phyloP scores from a whole-genome alignment of 768 basidiomycete species.

The Brasilioporus rufonigricans region DNA sequence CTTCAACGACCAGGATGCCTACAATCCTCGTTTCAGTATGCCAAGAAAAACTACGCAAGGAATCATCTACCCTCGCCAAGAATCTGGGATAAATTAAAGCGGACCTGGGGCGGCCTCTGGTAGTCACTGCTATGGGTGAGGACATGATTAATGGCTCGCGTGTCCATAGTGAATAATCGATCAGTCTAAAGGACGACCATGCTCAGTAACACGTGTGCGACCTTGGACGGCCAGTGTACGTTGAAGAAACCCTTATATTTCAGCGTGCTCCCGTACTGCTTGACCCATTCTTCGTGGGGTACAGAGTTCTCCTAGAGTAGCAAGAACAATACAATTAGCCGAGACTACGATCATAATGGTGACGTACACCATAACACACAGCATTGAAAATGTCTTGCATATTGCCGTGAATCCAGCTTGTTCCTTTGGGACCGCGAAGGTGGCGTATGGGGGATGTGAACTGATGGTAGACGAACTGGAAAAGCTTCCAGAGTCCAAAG shows the following conservation, averaged over 20 bases:
- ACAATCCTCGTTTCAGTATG: not conserved
- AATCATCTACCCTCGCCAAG: not conserved
- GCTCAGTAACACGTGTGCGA: not conserved
- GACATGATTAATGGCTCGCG: too few relatives aligned
- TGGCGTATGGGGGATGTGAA: too few relatives aligned
- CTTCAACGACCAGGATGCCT: constrained; percentile 52
- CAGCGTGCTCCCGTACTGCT: constrained; percentile 12
- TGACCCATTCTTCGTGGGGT: too few relatives aligned
- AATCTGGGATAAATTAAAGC: not conserved
- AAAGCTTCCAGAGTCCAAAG: constrained; percentile 7
- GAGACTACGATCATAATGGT: not conserved
- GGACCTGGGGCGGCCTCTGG: constrained; percentile 33
- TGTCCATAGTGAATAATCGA: too few relatives aligned
- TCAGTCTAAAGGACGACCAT: constrained; percentile 16
- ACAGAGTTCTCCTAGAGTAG: constrained; percentile 8
- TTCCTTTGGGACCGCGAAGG: constrained; percentile 36
- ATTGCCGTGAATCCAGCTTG: constrained; percentile 37
- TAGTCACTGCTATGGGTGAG: too few relatives aligned
- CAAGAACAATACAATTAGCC: not conserved
- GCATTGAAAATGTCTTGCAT: constrained; percentile 44
- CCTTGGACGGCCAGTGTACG: not conserved
- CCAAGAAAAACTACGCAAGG: not conserved
- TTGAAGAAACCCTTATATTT: constrained; percentile 9
- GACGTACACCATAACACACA: constrained; percentile 25
- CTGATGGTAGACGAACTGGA: constrained; percentile 29